A percentile compares a stretch with the other conserved stretches of the same genome.
Evolutionary conservation across 176 grass and related monocot genomes (phyloP).

Genomic region (Aegilops umbellulata): DNA sequence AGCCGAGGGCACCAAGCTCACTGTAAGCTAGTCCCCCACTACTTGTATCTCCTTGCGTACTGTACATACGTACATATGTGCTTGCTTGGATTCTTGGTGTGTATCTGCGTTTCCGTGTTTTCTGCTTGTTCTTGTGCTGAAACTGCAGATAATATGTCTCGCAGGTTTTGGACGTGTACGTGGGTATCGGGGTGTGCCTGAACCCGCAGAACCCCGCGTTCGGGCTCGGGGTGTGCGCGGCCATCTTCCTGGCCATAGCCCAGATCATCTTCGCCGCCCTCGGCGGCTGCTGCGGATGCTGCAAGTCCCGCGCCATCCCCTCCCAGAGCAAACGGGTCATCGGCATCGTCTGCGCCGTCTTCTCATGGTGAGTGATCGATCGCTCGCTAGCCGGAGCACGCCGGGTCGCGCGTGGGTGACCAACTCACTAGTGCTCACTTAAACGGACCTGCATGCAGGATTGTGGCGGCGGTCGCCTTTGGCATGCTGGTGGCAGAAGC

Average conservation of each 20-base stretch:
- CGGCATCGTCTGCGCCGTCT: conserved; percentile 7
- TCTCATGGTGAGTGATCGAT: conserved; percentile 27
- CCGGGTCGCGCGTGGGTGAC: background rate
- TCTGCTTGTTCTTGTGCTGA: background rate
- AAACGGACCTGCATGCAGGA: conserved; percentile 8
- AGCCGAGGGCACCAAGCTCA: conserved; percentile 24
- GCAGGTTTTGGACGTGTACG: background rate
- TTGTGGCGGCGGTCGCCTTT: conserved; percentile 6
- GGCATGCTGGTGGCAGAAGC: conserved; percentile 4
- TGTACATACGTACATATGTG: no score
- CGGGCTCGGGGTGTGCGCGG: conserved; percentile 22
- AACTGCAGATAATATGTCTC: background rate
- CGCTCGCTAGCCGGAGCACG: no score
- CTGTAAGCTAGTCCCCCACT: conserved; percentile 5
- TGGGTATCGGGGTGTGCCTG: background rate
- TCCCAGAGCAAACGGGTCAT: conserved; percentile 6
- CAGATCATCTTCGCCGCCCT: conserved; percentile 20
- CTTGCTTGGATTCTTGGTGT: background rate
- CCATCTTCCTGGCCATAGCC: conserved; percentile 25
- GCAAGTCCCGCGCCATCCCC: conserved; percentile 24
- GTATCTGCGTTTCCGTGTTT: background rate
- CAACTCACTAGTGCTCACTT: background rate
- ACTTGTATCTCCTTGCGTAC: background rate
- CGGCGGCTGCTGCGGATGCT: conserved; percentile 41
- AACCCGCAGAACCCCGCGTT: conserved; percentile 24